Conservation (phyloP, 176 grass and related monocot genomes). For the Oryza coarctata region DNA sequence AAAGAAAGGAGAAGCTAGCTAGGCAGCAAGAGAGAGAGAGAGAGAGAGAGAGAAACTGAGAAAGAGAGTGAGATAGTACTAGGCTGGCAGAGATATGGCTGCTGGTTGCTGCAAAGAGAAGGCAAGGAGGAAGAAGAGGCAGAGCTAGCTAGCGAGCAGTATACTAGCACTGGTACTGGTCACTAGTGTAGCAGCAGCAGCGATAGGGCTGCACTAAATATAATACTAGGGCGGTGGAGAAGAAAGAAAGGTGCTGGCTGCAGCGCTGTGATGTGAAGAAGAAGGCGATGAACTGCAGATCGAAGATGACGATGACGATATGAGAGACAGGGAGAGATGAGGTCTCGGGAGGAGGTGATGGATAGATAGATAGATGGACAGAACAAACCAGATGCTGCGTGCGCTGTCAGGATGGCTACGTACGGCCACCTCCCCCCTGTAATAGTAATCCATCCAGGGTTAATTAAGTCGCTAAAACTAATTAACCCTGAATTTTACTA, state of each 20-base stretch:
- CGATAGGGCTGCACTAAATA: slow-evolving; percentile 35
- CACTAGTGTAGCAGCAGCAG: slow-evolving; percentile 8
- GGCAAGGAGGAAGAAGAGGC: neutral
- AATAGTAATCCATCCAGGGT: neutral
- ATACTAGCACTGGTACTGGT: neutral
- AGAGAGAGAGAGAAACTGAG: too few relatives aligned
- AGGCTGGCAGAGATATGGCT: slow-evolving; percentile 20
- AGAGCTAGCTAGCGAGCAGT: neutral
- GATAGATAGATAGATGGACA: neutral
- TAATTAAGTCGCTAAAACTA: neutral
- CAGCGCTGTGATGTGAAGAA: neutral
- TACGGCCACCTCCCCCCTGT: neutral
- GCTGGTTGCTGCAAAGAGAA: neutral
- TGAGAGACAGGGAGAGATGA: neutral
- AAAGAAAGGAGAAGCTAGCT: slow-evolving; percentile 3
- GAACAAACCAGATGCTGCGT: slow-evolving; percentile 72
- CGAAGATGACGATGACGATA: slow-evolving; percentile 27
- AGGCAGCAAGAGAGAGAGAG: neutral
- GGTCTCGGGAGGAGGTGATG: neutral
- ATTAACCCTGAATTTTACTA: too few relatives aligned
- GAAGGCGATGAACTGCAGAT: neutral
- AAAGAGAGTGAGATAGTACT: neutral
- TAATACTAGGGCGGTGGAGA: slow-evolving; percentile 39
- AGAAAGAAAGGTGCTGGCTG: slow-evolving; percentile 11
- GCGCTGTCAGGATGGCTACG: slow-evolving; percentile 56